Evolutionary conservation across 495 filamentous ascomycete species (phyloP), one percentile per base, ranked within the genome.

Genomic region (Talaromyces thailandensis): DNA sequence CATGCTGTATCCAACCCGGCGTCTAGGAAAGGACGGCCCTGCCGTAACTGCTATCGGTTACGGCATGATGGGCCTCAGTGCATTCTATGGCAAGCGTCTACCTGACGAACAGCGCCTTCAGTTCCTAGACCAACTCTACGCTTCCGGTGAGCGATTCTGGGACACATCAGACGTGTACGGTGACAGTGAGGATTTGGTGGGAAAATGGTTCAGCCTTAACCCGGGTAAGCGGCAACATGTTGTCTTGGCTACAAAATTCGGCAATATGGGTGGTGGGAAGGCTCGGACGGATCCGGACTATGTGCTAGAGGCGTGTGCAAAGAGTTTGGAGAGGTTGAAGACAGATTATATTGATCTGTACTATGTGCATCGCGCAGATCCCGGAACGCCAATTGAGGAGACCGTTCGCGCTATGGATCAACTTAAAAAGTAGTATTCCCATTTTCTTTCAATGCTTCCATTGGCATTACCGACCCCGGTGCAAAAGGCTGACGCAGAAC

Each of bases 81-180:
- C 69, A 48, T 67, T 69, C 50, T 81, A 83, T 29, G 79, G 79
- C 14, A 63, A 65, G 6, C 63, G 68, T 2, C 67, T 60, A 63
- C 58, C 64, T 7, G 75, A 75, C 58, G 65, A 69, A 51, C 66
- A 68, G 6, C 66, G 72, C 12, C 69, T 77, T 62, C 67, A 66
- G n/a, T 53, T 78, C 3, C 69, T 78, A 11, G 75, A 77, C 62
- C 62, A 64, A 1, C 74, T 73, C 3, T 69, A 75, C 50, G 81
- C 81, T 62, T 62, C 82, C 4, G 84, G 84, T 2, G 68, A 71
- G 31, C 79, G 64, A 0, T 79, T 79, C 62, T 86, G 84, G 83
- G 83, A 86, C 64, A 73, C 71, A 31, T 73, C 82, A 18, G 79
- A 84, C 51, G 63, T 77, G 29, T 57, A 57, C n/a, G 55, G 55